Base-by-base conservation (phyloP, 768 basidiomycete species). In the Phaeotremella fagi region DNA sequence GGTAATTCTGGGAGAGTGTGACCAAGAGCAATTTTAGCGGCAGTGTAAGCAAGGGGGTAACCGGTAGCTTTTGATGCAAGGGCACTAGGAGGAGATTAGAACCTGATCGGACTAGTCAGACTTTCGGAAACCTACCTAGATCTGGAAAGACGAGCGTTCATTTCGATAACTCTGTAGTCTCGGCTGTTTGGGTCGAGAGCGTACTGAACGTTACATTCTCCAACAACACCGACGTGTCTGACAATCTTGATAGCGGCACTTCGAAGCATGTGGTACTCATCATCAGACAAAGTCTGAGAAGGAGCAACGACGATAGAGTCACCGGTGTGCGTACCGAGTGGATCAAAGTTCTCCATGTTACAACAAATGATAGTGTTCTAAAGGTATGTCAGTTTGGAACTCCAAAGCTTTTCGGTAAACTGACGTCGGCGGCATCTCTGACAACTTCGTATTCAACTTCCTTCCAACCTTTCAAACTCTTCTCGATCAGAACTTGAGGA, bases 371-470 rank as follows among this genome's bases (percentile, higher is more conserved):
- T 99, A 24, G 92, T 97, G 79, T 98, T 95, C 88, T 90, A 66
- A 2, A 16, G 25, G 18, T 35, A 52, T 43, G 37, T 57, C 70
- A 65, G 24, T 29, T 45, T 58, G 43, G 45, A 25, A 22, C 16
- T 0, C 16, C 23, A 28, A 27, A 31, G 44, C n/a, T 36, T 18
- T 29, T 5, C 16, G 16, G 38, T 16, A 11, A 3, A 83, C 87
- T 62, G 75, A 90, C 89, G 77, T 99, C 95, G 46, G 94, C 94
- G 61, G 82, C 91, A 73, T 99, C 95, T 49, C 95, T 87, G 68
- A 98, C 95, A 57, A 99, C 95, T 74, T 99, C 95, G 64, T 98
- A 99, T 77, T 99, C 95, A 59, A 98, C 81, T 77, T 99, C 95
- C 74, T 99, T 99, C 95, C 95, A 99, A 26, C 95, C 95, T 77